Conservation (phyloP, 2,329 filamentous ascomycete genomes). For the Daldinia eschscholtzii region DNA sequence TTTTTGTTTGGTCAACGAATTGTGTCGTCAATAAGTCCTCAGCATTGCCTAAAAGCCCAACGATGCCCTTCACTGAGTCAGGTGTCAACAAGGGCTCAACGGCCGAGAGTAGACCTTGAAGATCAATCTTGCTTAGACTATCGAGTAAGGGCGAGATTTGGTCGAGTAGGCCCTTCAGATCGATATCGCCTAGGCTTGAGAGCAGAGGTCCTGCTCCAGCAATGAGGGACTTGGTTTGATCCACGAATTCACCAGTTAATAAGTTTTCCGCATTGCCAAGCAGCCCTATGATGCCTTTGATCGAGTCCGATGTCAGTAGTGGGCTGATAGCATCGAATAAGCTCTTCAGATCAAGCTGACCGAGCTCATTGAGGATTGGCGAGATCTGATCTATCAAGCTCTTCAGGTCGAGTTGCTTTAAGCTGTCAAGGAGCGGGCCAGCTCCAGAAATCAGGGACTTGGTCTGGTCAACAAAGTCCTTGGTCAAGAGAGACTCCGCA, state of each 20-base stretch:
- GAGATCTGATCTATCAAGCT: constrained; percentile 51
- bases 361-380: constrained; percentile 51
- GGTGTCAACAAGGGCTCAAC: constrained; percentile 54
- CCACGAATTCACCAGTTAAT: constrained; percentile 49
- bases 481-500: constrained; percentile 49
- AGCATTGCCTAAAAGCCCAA: constrained; percentile 50
- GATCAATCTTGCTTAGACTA: constrained; percentile 53
- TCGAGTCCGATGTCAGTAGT: constrained; percentile 52
- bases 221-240: constrained; percentile 50
- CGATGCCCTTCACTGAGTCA: constrained; percentile 50
- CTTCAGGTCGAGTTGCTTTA: constrained; percentile 52
- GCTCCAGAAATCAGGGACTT: constrained; percentile 48
- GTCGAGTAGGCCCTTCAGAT: constrained; percentile 52
- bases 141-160: constrained; percentile 51
- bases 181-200: constrained; percentile 50
- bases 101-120: constrained; percentile 52
- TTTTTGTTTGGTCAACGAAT: constrained; percentile 47
- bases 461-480: constrained; percentile 48
- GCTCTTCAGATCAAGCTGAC: constrained; percentile 49
- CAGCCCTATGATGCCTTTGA: constrained; percentile 52
- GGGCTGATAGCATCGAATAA: constrained; percentile 53
- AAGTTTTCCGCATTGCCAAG: constrained; percentile 52
- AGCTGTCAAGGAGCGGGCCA: constrained; percentile 46
- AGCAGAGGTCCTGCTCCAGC: constrained; percentile 46
- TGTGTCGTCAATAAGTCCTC: constrained; percentile 47